phyloP scores from a whole-genome alignment of 2,329 filamentous ascomycete genomes.

The Neofusicoccum kwambonambiense region DNA sequence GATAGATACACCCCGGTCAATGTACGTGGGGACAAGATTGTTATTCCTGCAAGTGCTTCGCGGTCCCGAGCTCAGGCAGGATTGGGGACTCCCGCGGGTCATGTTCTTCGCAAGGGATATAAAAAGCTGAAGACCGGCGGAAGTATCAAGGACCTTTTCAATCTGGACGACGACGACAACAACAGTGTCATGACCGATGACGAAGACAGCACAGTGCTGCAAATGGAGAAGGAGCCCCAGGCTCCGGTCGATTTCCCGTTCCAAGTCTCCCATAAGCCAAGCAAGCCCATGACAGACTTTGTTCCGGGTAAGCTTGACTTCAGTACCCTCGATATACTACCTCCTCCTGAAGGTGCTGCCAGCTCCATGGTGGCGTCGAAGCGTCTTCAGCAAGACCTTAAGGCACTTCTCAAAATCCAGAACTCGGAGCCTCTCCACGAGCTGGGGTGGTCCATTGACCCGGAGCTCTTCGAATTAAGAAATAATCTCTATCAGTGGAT shows the following conservation, averaged over 20 bases:
- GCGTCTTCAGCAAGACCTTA: conserved; percentile 64
- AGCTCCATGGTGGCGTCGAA: conserved; percentile 62
- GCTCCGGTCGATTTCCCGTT: not conserved
- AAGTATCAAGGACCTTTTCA: not conserved
- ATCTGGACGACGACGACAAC: conserved; percentile 31
- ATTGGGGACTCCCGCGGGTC: not conserved
- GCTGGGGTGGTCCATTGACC: conserved; percentile 81
- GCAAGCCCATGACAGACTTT: conserved; percentile 58
- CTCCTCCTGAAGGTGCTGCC: conserved; percentile 49
- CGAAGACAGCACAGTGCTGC: conserved; percentile 48
- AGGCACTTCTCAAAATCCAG: conserved; percentile 64
- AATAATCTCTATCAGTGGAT: conserved; percentile 88
- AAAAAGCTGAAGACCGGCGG: conserved; percentile 1
- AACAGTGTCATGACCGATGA: conserved; percentile 50
- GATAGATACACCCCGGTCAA: not conserved
- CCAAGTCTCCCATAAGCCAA: conserved; percentile 16
- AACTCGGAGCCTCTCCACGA: conserved; percentile 58
- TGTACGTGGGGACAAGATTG: not conserved
- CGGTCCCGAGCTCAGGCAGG: not conserved
- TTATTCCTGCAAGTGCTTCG: not conserved
- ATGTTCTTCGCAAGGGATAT: not conserved
- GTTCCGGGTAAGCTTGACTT: conserved; percentile 65
- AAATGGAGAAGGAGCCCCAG: not conserved
- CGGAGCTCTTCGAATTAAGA: conserved; percentile 59
- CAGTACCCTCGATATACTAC: conserved; percentile 61